These are phyloP conservation scores for Oenanthe sinensis DNA, from an alignment of 129 eudicot species.

Conservation along the genomic window DNA sequence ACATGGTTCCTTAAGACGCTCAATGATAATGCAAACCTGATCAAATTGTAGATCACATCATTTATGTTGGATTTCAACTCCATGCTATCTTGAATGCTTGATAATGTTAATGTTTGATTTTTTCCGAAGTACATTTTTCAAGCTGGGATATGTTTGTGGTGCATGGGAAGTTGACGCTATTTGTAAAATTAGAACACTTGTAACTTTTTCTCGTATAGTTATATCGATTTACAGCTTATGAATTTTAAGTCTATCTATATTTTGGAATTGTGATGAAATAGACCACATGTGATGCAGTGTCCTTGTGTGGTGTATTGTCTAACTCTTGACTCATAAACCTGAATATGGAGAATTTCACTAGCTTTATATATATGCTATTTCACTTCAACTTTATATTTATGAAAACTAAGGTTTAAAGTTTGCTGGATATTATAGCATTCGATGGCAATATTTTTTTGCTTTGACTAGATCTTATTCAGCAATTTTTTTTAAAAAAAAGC, in stretches of 20 bases:
- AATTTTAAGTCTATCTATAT: no score
- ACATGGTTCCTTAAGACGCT: background rate
- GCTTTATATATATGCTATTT: background rate
- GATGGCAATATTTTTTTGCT: background rate
- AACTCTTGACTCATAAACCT: background rate
- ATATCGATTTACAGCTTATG: background rate
- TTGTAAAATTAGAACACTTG: background rate
- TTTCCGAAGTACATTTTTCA: background rate
- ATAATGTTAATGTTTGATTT: background rate
- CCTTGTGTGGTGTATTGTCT: background rate
- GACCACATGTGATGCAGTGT: background rate
- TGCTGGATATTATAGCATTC: background rate
- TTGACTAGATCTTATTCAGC: background rate
- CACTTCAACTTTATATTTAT: background rate
- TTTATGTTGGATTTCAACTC: background rate
- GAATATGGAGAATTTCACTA: background rate
- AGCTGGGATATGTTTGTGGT: background rate
- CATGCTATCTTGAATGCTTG: background rate
- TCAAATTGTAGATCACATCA: background rate
- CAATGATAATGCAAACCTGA: background rate
- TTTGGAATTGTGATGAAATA: background rate
- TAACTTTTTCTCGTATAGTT: background rate
- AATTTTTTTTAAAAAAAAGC: background rate
- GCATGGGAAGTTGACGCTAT: background rate
- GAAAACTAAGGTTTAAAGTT: no score